Conservation (phyloP, 1,139 yeast genomes). For the Candida tropicalis region DNA sequence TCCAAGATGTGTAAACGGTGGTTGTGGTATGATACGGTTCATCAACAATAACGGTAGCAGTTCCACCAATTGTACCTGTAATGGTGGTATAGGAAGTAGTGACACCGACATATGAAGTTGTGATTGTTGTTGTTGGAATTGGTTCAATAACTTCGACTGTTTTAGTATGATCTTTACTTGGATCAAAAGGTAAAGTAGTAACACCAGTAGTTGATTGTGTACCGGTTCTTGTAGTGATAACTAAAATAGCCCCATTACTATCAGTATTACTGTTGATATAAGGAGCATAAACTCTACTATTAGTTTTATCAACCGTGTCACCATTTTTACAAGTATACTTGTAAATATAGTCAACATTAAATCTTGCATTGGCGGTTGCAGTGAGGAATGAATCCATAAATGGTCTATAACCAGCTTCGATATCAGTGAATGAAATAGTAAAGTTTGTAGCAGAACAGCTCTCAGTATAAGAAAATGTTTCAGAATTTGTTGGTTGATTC, state of each 20-base stretch:
- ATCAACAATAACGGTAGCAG: slow-evolving; percentile 21
- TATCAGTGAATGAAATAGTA: slow-evolving; percentile 18
- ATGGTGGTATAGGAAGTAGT: slow-evolving; percentile 14
- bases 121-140: slow-evolving; percentile 18
- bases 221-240: neutral
- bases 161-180: slow-evolving; percentile 17
- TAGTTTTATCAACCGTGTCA: neutral
- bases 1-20: slow-evolving; percentile 18
- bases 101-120: slow-evolving; percentile 18
- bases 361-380: neutral
- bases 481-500: slow-evolving; percentile 20
- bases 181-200: slow-evolving; percentile 21
- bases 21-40: slow-evolving; percentile 18
- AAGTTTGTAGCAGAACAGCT: slow-evolving; percentile 18
- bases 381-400: slow-evolving; percentile 13
- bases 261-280: slow-evolving; percentile 18
- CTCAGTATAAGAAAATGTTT: slow-evolving; percentile 12
- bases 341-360: neutral
- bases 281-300: slow-evolving; percentile 11
- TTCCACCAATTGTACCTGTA: slow-evolving; percentile 16
- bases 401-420: slow-evolving; percentile 33
- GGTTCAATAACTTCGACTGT: slow-evolving; percentile 23
- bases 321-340: neutral
- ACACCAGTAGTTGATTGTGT: slow-evolving; percentile 19
- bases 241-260: slow-evolving; percentile 20